Conservation (phyloP, 306 rosid species). For the Comarum palustre region DNA sequence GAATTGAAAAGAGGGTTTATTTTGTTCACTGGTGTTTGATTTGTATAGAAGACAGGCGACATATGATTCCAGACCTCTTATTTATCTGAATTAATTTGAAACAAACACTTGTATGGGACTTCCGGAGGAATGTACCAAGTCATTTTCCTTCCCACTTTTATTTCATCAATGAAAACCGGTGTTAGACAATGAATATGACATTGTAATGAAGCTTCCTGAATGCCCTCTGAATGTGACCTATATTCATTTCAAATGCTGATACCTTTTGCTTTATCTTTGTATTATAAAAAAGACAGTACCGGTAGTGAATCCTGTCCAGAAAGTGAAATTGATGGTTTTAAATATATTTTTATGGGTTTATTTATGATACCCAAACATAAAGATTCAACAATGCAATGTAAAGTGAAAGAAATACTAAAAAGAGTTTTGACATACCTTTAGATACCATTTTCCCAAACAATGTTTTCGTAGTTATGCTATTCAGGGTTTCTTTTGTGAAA, state of each 20-base stretch:
- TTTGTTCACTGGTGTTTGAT: not conserved
- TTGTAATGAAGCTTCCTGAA: not conserved
- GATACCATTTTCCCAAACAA: too few relatives aligned
- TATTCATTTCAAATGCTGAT: not conserved
- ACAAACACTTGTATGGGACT: not conserved
- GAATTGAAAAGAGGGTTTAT: not conserved
- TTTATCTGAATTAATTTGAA: too few relatives aligned
- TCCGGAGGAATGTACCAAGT: not conserved
- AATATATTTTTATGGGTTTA: not conserved
- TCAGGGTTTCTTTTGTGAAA: too few relatives aligned
- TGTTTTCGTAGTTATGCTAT: too few relatives aligned
- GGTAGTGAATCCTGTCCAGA: not conserved
- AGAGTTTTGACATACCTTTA: too few relatives aligned
- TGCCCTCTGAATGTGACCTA: not conserved
- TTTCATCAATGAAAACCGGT: not conserved
- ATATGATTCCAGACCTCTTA: not conserved
- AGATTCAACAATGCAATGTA: too few relatives aligned
- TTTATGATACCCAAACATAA: too few relatives aligned
- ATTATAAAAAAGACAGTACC: not conserved
- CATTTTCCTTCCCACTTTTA: not conserved
- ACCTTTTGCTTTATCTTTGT: not conserved
- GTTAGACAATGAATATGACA: not conserved
- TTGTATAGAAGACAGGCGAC: not conserved
- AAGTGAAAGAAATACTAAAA: too few relatives aligned
- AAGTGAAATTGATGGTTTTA: not conserved